Evolutionary conservation across 2,329 filamentous ascomycete genomes (phyloP), one percentile per base, ranked within the genome.

Genomic region (Diplodia corticola): DNA sequence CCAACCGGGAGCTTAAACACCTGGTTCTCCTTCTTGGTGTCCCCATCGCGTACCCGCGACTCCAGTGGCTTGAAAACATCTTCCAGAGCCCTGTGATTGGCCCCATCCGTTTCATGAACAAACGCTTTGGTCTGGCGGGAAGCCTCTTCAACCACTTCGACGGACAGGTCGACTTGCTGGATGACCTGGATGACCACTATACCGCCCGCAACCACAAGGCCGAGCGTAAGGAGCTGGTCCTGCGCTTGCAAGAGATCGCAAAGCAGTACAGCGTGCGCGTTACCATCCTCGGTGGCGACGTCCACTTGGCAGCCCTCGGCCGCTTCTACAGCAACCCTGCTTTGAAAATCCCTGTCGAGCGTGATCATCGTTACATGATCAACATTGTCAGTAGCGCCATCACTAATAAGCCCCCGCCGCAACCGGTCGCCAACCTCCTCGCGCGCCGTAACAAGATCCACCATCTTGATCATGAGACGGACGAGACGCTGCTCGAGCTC

Each of bases 31-130:
- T 89, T 12, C 80, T 89, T 2, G 90, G 90, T 65, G 88, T 91
- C 24, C 91, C 93, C 0, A 94, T 96, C 71, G 81, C 82, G 1
- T 83, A 86, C 69, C 84, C 83, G 1, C 92, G 94, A 71, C 84
- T 97, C 64, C 95, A 93, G n/a, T 97, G 94, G 94, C 84, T 97
- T 4, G 94, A 98, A 76, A 97, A 97, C 73, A 91, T 97, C 67
- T 86, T 98, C 71, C 86, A 86, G 17, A 96, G 92, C 68, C 93
- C 94, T 0, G 71, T 97, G 26, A 93, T 97, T 74, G 93, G 90
- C 0, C 93, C 93, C 0, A 88, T 97, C 74, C 93, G 93, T 73
- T 89, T 98, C 69, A 77, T 97, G 72, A 95, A 97, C 81, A 91
- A 93, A 76, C 88, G 93, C 28, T 96, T 98, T 70, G 94, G 94